Evolutionary conservation across 139 green algal genomes (phyloP).

Genomic region (Limnomonas spitsbergensis): DNA sequence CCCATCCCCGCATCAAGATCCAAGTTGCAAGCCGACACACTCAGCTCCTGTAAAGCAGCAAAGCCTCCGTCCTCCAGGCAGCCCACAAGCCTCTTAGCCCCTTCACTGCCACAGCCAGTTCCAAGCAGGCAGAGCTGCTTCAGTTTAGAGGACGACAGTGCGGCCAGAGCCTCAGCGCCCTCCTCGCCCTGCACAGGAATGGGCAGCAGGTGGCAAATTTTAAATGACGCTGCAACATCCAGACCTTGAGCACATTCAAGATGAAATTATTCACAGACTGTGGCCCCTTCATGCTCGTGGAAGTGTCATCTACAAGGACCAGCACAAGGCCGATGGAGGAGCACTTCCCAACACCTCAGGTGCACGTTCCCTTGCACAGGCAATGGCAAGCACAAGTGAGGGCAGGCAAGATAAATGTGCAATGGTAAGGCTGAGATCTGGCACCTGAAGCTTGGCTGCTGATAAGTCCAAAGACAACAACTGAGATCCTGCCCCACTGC

Average conservation of each 20-base stretch:
- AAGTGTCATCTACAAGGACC: too few species aligned
- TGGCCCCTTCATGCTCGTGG: background rate
- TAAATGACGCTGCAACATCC: background rate
- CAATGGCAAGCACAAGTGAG: background rate
- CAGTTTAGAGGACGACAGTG: background rate
- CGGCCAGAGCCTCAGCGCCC: background rate
- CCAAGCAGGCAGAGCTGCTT: constrained; percentile 21
- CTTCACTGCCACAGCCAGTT: background rate
- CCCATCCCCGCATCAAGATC: background rate
- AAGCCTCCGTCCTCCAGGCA: background rate
- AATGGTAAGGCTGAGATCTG: background rate
- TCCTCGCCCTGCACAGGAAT: background rate
- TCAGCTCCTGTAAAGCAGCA: constrained; percentile 16
- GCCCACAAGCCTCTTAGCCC: background rate
- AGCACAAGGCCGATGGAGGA: too few species aligned
- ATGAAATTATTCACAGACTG: background rate
- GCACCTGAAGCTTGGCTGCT: too few species aligned
- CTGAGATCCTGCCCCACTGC: too few species aligned
- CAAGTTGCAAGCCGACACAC: constrained; percentile 17
- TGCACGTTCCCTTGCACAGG: background rate
- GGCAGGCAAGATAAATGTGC: background rate
- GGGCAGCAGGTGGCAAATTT: background rate
- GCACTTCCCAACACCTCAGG: too few species aligned
- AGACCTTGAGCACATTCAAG: background rate
- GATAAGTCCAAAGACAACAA: too few species aligned